These are phyloP conservation scores for Raffaelea albimanens DNA, from an alignment of 2,329 filamentous ascomycete genomes.

Conservation along the genomic window DNA sequence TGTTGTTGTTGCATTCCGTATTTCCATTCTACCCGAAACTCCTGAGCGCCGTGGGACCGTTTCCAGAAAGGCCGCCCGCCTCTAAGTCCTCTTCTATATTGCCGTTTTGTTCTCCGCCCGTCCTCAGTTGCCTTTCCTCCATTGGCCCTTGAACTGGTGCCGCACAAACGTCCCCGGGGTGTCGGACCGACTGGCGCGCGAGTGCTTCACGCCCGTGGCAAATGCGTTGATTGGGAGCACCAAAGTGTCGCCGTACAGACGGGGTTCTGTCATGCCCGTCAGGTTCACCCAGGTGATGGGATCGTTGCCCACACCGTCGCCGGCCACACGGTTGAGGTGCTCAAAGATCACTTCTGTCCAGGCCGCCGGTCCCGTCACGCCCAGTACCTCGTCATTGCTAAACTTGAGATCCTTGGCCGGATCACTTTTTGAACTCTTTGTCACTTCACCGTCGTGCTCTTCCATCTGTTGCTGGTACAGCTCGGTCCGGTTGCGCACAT, in stretches of 20 bases:
- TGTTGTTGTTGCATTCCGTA: too few species aligned
- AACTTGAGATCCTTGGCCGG: too few species aligned
- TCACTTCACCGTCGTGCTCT: too few species aligned
- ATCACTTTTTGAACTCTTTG: too few species aligned
- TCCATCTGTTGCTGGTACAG: conserved; percentile 7
- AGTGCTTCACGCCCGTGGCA: conserved; percentile 14
- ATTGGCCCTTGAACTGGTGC: conserved; percentile 11
- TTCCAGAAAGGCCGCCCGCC: too few species aligned
- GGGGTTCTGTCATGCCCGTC: conserved; percentile 12
- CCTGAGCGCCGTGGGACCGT: too few species aligned
- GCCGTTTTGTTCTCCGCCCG: neutral
- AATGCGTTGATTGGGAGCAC: conserved; percentile 16
- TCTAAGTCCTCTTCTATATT: too few species aligned
- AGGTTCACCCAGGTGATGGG: conserved; percentile 11
- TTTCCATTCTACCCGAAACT: too few species aligned
- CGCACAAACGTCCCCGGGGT: conserved; percentile 3
- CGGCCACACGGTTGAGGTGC: conserved; percentile 15
- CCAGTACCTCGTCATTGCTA: conserved; percentile 19
- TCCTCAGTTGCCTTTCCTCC: conserved; percentile 7
- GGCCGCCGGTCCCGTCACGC: conserved; percentile 20
- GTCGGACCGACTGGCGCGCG: conserved; percentile 5
- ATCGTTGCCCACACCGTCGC: conserved; percentile 7
- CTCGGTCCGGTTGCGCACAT: neutral
- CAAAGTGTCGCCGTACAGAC: conserved; percentile 14
- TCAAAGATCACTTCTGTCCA: conserved; percentile 22